Percentiles rank a stretch among this genome's conserved stretches.
Conservation (phyloP, 768 basidiomycete species). For the Mycena maculata region DNA sequence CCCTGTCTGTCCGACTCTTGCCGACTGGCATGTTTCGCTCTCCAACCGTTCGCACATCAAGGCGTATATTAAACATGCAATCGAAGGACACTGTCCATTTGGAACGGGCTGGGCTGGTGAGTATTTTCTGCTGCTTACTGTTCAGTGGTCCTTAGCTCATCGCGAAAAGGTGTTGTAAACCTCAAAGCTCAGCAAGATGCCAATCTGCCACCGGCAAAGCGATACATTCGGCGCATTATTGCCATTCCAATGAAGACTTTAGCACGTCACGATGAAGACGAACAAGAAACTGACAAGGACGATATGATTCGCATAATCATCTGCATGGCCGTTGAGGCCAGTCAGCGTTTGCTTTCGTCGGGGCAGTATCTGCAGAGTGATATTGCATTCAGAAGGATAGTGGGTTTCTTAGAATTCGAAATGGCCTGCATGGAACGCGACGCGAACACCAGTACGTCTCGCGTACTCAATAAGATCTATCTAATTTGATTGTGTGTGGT, state of each 20-base stretch:
- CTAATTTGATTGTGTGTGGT: background rate
- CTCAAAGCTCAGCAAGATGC: slow-evolving; percentile 29
- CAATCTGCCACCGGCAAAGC: background rate
- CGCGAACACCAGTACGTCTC: background rate
- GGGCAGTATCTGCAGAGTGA: background rate
- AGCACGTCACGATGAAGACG: slow-evolving; percentile 22
- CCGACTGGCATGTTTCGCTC: slow-evolving; percentile 35
- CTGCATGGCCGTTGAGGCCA: too few species aligned
- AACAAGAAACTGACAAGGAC: slow-evolving; percentile 1
- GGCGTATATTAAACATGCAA: slow-evolving; percentile 30
- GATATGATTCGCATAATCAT: background rate
- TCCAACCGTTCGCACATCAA: slow-evolving; percentile 33
- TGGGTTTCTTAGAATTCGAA: slow-evolving; percentile 44
- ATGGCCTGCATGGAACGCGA: slow-evolving; percentile 35
- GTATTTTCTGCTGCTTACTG: background rate
- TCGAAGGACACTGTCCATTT: slow-evolving; percentile 8
- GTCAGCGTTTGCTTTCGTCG: too few species aligned
- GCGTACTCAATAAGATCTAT: background rate
- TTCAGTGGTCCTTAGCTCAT: slow-evolving; percentile 8
- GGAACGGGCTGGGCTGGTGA: slow-evolving; percentile 35
- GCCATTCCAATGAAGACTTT: background rate
- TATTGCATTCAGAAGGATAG: slow-evolving; percentile 24
- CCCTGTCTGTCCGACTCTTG: slow-evolving; percentile 19
- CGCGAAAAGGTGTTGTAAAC: slow-evolving; percentile 3
- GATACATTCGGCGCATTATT: slow-evolving; percentile 36